Percentiles rank a stretch among this genome's conserved stretches.
Conservation (phyloP, 2,329 filamentous ascomycete genomes). For the Aspergillus sp. region DNA sequence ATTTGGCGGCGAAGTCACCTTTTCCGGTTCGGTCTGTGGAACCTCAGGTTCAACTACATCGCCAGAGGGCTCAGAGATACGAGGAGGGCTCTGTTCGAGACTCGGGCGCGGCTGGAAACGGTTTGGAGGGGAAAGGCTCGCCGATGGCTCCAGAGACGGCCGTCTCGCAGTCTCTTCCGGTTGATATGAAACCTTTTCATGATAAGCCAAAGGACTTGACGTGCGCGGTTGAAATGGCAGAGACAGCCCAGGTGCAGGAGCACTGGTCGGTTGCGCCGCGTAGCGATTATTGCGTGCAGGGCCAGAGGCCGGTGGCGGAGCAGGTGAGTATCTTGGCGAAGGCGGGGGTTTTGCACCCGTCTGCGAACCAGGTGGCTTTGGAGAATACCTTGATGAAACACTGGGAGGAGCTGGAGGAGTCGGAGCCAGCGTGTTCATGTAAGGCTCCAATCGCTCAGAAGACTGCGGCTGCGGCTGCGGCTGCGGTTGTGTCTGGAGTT, state of each 20-base stretch:
- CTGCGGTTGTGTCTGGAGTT: constrained; percentile 13
- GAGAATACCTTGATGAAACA: constrained; percentile 36
- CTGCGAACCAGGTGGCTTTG: constrained; percentile 30
- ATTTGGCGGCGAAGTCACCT: constrained; percentile 5
- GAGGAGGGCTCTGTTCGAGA: constrained; percentile 12
- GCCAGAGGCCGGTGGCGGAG: constrained; percentile 31
- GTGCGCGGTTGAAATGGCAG: constrained; percentile 57
- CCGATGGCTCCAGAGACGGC: constrained; percentile 19
- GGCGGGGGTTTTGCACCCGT: constrained; percentile 29
- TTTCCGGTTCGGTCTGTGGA: constrained; percentile 1
- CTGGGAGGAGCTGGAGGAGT: constrained; percentile 22
- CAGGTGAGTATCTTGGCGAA: constrained; percentile 40
- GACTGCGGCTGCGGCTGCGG: constrained; percentile 25
- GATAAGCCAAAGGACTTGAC: constrained; percentile 57
- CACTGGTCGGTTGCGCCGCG: constrained; percentile 30
- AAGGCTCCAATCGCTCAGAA: constrained; percentile 27
- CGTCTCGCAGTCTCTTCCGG: constrained; percentile 16
- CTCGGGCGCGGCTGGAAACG: constrained; percentile 13
- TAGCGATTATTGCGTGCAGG: constrained; percentile 31
- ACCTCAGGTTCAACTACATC: constrained; percentile 3
- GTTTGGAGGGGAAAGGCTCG: constrained; percentile 15
- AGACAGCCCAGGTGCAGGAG: constrained; percentile 20
- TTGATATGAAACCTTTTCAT: constrained; percentile 32
- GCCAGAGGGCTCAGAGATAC: constrained; percentile 4
- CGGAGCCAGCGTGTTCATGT: constrained; percentile 22